phyloP scores from a whole-genome alignment of 257 asterid species.

The Nicotiana otophora region DNA sequence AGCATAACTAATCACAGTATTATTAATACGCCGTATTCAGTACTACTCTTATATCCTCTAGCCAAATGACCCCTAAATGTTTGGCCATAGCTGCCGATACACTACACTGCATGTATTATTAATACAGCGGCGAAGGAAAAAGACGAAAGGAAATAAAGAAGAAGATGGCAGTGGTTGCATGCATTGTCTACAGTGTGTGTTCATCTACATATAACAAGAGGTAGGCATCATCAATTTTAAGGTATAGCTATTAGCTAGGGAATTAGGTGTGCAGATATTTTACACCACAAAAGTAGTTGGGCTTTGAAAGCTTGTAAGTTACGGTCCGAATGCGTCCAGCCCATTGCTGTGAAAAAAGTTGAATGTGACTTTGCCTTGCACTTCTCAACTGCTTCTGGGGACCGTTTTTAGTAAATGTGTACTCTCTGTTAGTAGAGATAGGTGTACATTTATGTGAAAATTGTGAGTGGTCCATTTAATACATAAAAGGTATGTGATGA shows the following conservation, averaged over 20 bases:
- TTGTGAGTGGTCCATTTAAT: background rate
- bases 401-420: constrained; percentile 16
- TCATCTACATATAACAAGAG: no score
- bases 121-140: background rate
- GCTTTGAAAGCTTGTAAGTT: constrained; percentile 14
- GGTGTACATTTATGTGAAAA: background rate
- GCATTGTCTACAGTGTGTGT: background rate
- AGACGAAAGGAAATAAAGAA: background rate
- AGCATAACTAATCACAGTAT: no score
- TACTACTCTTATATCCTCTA: no score
- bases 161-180: background rate
- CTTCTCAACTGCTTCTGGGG: constrained; percentile 20
- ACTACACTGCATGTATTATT: background rate
- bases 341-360: constrained; percentile 21
- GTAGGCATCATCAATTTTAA: constrained; percentile 6
- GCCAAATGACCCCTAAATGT: no score
- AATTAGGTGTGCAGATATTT: constrained; percentile 2
- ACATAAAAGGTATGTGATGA: background rate
- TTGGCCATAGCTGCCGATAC: no score
- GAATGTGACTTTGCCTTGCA: constrained; percentile 10
- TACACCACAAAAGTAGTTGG: constrained; percentile 25
- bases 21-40: no score
- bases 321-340: constrained; percentile 12
- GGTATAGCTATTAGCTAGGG: background rate
- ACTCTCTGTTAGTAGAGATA: background rate